phyloP scores from a whole-genome alignment of 2,329 filamentous ascomycete genomes.

The Curvularia sp. region DNA sequence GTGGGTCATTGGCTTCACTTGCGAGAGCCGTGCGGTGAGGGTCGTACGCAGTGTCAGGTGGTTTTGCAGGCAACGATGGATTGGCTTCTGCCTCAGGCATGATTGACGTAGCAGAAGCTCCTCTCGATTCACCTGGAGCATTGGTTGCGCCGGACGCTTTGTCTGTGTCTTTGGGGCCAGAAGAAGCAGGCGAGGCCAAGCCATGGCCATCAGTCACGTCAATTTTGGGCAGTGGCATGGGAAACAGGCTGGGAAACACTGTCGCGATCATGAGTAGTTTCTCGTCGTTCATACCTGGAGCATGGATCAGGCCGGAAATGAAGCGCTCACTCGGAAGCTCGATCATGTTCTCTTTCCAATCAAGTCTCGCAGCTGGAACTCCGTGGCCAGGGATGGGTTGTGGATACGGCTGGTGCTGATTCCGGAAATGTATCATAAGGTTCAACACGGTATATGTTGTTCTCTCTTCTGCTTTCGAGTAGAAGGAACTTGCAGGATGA shows the following conservation, averaged over 20 bases:
- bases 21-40: conserved; percentile 51
- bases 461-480: conserved; percentile 49
- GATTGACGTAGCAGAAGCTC: conserved; percentile 33
- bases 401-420: conserved; percentile 58
- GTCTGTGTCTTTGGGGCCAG: conserved; percentile 43
- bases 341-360: conserved; percentile 70
- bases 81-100: conserved; percentile 35
- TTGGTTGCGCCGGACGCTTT: conserved; percentile 25
- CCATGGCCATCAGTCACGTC: conserved; percentile 46
- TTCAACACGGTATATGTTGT: conserved; percentile 58
- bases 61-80: conserved; percentile 44
- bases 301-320: conserved; percentile 58
- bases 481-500: conserved; percentile 40
- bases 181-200: conserved; percentile 37
- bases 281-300: conserved; percentile 64
- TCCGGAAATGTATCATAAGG: conserved; percentile 66
- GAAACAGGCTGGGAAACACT: conserved; percentile 58
- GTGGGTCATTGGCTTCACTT: conserved; percentile 24
- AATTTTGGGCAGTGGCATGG: conserved; percentile 54
- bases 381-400: conserved; percentile 34
- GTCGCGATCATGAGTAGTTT: conserved; percentile 62
- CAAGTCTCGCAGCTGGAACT: conserved; percentile 40
- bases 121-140: conserved; percentile 27
- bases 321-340: conserved; percentile 62
- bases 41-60: conserved; percentile 59